A percentile compares a stretch with the other conserved stretches of the same genome.
Evolutionary conservation across 495 filamentous ascomycete species (phyloP).

Genomic region (Lasiosphaeria miniovina): DNA sequence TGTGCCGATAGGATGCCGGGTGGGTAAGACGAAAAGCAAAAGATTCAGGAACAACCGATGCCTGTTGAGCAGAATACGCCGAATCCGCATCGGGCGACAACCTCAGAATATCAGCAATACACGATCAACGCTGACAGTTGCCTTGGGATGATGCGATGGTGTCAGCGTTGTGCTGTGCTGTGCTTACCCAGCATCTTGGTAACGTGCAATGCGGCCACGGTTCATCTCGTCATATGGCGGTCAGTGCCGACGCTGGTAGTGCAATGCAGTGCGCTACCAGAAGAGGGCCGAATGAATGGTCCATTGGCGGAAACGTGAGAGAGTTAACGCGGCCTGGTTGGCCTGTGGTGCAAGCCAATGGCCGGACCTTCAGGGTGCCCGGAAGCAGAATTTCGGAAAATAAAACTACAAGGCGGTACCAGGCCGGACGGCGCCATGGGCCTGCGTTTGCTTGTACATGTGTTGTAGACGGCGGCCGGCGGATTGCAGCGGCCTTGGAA

Average conservation of each 20-base stretch:
- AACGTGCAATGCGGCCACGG: background rate
- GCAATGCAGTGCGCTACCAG: background rate
- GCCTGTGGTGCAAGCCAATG: conserved; percentile 20
- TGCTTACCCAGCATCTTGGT: background rate
- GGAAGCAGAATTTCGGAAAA: conserved; percentile 1
- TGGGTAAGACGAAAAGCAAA: no score
- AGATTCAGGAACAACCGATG: no score
- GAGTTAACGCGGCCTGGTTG: conserved; percentile 24
- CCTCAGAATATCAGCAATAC: no score
- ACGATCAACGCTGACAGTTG: no score
- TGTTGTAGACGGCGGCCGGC: background rate
- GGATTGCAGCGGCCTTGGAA: conserved; percentile 19
- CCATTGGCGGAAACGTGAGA: background rate
- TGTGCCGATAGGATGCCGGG: no score
- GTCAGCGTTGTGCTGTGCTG: background rate
- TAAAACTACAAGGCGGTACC: conserved; percentile 9
- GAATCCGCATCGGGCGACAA: no score
- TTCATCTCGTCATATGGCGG: conserved; percentile 2
- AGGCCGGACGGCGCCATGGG: no score
- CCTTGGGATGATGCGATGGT: no score
- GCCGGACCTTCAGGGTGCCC: background rate
- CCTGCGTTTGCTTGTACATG: no score
- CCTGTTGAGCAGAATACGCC: no score
- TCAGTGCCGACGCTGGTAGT: background rate
- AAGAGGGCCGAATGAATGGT: conserved; percentile 10